Conservation (phyloP, 768 basidiomycete genomes). For the Macrocybe gigantea region DNA sequence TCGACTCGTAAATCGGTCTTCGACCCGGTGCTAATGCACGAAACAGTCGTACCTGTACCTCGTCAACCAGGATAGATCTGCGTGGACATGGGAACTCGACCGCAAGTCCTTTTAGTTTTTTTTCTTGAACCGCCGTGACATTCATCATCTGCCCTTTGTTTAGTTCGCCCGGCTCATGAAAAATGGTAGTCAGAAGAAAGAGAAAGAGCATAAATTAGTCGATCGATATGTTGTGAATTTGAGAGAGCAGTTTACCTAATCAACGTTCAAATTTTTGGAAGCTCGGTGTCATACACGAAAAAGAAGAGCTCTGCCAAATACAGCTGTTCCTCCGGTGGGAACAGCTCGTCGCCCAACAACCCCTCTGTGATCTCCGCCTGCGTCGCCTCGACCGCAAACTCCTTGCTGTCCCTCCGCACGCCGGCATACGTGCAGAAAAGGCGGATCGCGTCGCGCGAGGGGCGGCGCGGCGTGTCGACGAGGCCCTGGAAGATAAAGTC, state of each 20-base stretch:
- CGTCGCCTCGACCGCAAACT: too few relatives aligned
- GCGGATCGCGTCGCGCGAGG: too few relatives aligned
- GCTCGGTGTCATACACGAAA: background rate
- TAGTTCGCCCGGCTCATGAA: constrained; percentile 12
- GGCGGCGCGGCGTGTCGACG: too few relatives aligned
- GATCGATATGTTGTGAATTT: too few relatives aligned
- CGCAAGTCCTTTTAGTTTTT: constrained; percentile 6
- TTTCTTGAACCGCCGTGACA: background rate
- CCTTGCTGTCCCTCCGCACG: too few relatives aligned
- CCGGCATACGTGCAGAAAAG: too few relatives aligned
- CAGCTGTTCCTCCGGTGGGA: constrained; percentile 27
- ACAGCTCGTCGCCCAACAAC: constrained; percentile 13
- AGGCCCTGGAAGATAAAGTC: too few relatives aligned
- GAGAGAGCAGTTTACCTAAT: too few relatives aligned
- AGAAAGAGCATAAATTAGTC: too few relatives aligned
- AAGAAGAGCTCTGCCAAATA: constrained; percentile 10
- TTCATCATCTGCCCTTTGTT: background rate
- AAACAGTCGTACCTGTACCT: constrained; percentile 1
- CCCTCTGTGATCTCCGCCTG: too few relatives aligned
- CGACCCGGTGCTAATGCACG: background rate
- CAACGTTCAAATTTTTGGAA: too few relatives aligned
- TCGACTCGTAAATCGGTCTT: background rate
- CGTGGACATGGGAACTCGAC: constrained; percentile 12
- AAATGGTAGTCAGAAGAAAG: constrained; percentile 7
- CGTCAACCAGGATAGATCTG: constrained; percentile 12